phyloP scores from a whole-genome alignment of 345 rosid species.

The Anastatica hierochuntica region DNA sequence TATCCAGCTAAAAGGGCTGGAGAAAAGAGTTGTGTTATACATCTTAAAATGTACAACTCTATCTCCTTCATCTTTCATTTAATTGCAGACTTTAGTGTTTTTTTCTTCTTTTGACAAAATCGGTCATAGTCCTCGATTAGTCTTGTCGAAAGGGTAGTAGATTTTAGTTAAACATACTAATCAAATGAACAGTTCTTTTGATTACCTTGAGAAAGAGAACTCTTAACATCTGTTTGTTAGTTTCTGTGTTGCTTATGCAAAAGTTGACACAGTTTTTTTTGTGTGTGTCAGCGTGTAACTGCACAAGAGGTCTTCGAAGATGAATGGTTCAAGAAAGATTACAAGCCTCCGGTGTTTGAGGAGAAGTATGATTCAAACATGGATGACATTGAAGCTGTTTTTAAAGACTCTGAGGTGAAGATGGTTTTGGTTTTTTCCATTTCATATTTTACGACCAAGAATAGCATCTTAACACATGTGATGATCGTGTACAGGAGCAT shows the following conservation, averaged over 20 bases:
- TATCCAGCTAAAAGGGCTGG: conserved; percentile 28
- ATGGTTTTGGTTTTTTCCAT: background rate
- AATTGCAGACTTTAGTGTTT: too few species aligned
- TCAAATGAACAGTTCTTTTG: background rate
- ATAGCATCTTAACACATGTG: background rate
- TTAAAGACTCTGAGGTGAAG: conserved; percentile 71
- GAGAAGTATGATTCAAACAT: conserved; percentile 60
- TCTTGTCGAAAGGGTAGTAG: background rate
- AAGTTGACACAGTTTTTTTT: background rate
- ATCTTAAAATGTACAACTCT: conserved; percentile 31
- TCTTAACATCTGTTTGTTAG: background rate
- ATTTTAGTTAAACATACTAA: background rate
- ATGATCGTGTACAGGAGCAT: conserved; percentile 46
- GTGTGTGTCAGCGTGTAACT: conserved; percentile 62
- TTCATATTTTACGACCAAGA: background rate
- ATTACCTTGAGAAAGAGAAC: background rate
- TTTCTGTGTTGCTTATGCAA: background rate
- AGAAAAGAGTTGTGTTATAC: conserved; percentile 25
- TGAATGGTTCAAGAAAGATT: conserved; percentile 85
- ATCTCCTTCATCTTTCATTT: conserved; percentile 25
- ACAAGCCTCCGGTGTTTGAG: conserved; percentile 70
- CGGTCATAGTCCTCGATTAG: too few species aligned
- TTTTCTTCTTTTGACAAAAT: too few species aligned
- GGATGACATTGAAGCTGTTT: conserved; percentile 92
- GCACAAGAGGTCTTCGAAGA: conserved; percentile 72